Conservation (phyloP, 2,329 filamentous ascomycete species). For the Sarocladiaceae sp. region DNA sequence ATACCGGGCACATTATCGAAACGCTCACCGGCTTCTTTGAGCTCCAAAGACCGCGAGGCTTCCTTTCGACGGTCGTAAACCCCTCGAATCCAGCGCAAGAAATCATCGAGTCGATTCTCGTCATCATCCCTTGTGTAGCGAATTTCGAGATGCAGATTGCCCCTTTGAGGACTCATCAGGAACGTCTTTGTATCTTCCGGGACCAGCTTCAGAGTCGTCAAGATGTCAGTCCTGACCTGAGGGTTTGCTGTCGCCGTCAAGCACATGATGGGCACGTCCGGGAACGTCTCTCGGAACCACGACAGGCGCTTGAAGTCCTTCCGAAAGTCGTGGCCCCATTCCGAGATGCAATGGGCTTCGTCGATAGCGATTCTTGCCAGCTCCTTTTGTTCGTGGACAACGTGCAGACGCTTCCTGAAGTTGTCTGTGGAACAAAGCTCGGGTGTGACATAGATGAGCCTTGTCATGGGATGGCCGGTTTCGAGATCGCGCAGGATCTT, state of each 20-base stretch:
- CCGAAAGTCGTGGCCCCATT: slow-evolving; percentile 98
- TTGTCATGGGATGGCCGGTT: slow-evolving; percentile 76
- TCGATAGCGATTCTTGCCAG: slow-evolving; percentile 86
- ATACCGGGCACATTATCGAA: slow-evolving; percentile 65
- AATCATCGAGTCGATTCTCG: slow-evolving; percentile 64
- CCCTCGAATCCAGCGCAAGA: slow-evolving; percentile 68
- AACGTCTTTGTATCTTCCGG: slow-evolving; percentile 56
- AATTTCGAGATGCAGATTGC: slow-evolving; percentile 87
- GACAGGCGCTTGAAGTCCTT: slow-evolving; percentile 80
- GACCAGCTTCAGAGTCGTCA: slow-evolving; percentile 65
- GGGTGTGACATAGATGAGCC: slow-evolving; percentile 88
- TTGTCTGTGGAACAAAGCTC: slow-evolving; percentile 73
- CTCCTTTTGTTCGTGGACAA: slow-evolving; percentile 74
- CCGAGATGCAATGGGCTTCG: slow-evolving; percentile 93
- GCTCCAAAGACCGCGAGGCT: slow-evolving; percentile 52
- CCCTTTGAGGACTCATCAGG: slow-evolving; percentile 74
- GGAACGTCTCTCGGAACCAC: slow-evolving; percentile 78
- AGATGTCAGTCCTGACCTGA: slow-evolving; percentile 75
- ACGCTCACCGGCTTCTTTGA: slow-evolving; percentile 47
- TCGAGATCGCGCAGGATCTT: slow-evolving; percentile 74
- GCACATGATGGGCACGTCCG: slow-evolving; percentile 84
- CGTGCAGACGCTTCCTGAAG: slow-evolving; percentile 68
- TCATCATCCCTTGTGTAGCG: slow-evolving; percentile 73
- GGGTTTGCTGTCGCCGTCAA: slow-evolving; percentile 86
- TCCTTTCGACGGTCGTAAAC: slow-evolving; percentile 63